Evolutionary conservation across 1,284 basidiomycete genomes (phyloP).

Genomic region (Waitea zeae): DNA sequence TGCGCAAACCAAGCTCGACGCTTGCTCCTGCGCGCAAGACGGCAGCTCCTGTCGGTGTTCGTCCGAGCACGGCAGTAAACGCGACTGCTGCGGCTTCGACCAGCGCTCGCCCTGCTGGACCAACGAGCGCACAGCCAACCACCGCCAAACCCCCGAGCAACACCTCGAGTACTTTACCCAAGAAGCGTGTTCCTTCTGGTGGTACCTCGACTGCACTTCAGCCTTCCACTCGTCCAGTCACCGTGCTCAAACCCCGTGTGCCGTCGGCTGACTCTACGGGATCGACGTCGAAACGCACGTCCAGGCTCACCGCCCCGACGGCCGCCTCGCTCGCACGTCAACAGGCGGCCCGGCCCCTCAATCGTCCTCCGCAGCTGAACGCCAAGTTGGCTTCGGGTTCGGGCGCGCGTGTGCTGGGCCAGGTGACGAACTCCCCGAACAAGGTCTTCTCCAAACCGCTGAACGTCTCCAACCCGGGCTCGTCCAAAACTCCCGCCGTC

Average conservation of each 20-base stretch:
- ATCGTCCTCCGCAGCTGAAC: conserved; percentile 5
- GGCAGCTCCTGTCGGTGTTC: too few relatives aligned
- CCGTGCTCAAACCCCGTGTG: too few relatives aligned
- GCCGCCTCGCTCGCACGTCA: conserved; percentile 9
- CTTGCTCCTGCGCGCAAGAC: conserved; percentile 22
- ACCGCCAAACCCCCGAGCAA: too few relatives aligned
- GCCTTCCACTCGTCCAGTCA: too few relatives aligned
- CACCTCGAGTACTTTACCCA: conserved; percentile 8
- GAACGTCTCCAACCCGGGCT: conserved; percentile 11
- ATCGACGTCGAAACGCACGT: conserved; percentile 20
- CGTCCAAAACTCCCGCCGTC: too few relatives aligned
- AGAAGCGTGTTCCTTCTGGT: conserved; percentile 20
- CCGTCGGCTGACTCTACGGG: conserved; percentile 2
- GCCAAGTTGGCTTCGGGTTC: conserved; percentile 16
- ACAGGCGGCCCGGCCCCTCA: conserved; percentile 8
- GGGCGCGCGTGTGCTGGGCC: conserved; percentile 24
- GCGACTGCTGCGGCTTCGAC: too few relatives aligned
- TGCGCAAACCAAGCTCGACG: conserved; percentile 8
- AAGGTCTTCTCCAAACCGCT: conserved; percentile 37
- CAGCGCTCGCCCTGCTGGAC: too few relatives aligned
- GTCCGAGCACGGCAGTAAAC: too few relatives aligned
- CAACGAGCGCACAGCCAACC: too few relatives aligned
- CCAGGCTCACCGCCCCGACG: conserved; percentile 60
- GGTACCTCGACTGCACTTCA: conserved; percentile 14
- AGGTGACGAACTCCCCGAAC: conserved; percentile 4